Base-by-base conservation (phyloP, 2,329 filamentous ascomycete species). In the Hirsutella rhossiliensis region DNA sequence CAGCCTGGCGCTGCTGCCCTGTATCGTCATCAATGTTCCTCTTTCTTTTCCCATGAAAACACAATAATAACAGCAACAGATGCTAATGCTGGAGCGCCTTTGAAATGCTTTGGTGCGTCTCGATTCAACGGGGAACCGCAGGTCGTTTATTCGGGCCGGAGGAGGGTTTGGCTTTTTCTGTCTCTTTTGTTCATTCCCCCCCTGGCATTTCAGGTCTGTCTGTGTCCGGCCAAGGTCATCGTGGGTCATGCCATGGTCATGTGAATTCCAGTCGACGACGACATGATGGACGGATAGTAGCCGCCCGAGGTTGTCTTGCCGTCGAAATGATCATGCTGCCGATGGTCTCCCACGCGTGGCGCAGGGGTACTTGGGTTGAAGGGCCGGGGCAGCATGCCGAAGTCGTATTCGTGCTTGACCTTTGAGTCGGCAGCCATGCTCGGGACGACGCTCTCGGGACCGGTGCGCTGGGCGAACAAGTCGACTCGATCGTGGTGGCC, bases 281-380 rank as follows among this genome's bases (percentile, higher is more conserved):
- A 61, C 28, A 72, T 56, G 50, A 69, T 59, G 6, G 66, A 69
- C 2, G 75, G 75, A 48, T 77, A 78, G 49, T 73, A 76, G 13
- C 73, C 73, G 19, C 58, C 60, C 5, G 73, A 75, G 38, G 60
- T 68, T 11, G 67, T 38, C 52, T 76, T 78, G 45, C 70, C 70
- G 43, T 78, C 73, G 48, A 73, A 78, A 11, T 70, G 66, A 15
- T 67, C 68, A 47, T 72, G 54, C 27, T 63, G 63, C 17, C 56
- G 56, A 32, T 58, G 58, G 39, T 52, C 54, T 41, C 62, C 62
- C 15, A 72, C 39, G 52, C 61, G 51, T 27, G 60, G 52, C 28
- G 32, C 20, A 4, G 45, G 15, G 18, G 17, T 66, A 50, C 71
- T 40, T 2, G 27, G 19, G 41, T 17, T 15, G 23, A 17, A 67